Evolutionary conservation across 2,329 filamentous ascomycete species (phyloP).

Genomic region (Epichloe sylvatica): DNA sequence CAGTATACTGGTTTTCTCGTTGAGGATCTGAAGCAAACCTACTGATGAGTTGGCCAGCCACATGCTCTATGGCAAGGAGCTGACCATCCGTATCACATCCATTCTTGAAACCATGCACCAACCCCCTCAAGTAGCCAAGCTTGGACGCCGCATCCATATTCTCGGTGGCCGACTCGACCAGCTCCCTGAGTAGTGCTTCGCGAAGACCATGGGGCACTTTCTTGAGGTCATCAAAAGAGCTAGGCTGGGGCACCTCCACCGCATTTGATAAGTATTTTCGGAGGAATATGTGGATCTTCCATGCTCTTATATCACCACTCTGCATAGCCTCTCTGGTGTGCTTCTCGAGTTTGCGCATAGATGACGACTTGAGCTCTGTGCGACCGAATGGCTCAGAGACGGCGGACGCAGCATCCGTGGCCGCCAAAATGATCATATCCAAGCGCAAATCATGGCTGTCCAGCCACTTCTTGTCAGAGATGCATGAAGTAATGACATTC

Average conservation of each 20-base stretch:
- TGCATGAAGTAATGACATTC: conserved; percentile 14
- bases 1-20: conserved; percentile 6
- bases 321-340: conserved; percentile 20
- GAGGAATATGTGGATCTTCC: conserved; percentile 33
- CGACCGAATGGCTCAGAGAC: conserved; percentile 11
- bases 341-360: conserved; percentile 23
- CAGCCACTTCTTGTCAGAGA: conserved; percentile 18
- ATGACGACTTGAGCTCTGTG: conserved; percentile 16
- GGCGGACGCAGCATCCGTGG: conserved; percentile 18
- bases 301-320: conserved; percentile 25
- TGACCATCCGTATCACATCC: conserved; percentile 24
- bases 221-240: conserved; percentile 18
- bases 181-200: conserved; percentile 19
- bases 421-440: conserved; percentile 19
- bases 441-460: conserved; percentile 10
- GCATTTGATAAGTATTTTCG: conserved; percentile 21
- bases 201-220: conserved; percentile 16
- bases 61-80: conserved; percentile 29
- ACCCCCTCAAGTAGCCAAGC: conserved; percentile 24
- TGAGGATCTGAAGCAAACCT: conserved; percentile 7
- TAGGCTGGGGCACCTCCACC: conserved; percentile 20
- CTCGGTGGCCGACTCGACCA: conserved; percentile 19
- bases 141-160: conserved; percentile 19
- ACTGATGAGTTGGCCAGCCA: conserved; percentile 28
- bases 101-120: conserved; percentile 21